Conservation (phyloP, 768 basidiomycete genomes). For the Phanerochaete carnosa region DNA sequence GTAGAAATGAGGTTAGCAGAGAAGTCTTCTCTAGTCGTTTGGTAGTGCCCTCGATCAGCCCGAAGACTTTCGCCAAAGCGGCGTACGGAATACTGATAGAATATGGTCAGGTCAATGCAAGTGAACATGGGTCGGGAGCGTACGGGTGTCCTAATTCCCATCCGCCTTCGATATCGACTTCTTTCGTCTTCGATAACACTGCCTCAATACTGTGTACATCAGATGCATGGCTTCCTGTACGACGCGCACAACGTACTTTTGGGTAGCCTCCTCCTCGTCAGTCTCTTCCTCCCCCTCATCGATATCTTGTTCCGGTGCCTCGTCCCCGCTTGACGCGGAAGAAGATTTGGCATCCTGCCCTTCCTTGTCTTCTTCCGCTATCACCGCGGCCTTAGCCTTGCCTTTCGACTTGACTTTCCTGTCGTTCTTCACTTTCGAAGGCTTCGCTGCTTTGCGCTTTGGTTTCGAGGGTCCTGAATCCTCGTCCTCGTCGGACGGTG, state of each 20-base stretch:
- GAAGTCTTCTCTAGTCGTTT: conserved; percentile 93
- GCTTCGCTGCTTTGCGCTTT: neutral
- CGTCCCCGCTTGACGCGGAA: conserved; percentile 5
- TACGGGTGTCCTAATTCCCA: conserved; percentile 87
- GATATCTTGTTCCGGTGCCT: conserved; percentile 4
- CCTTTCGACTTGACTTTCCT: conserved; percentile 7
- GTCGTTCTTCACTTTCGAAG: neutral
- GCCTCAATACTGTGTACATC: conserved; percentile 57
- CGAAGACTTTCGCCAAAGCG: conserved; percentile 85
- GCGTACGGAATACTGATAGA: conserved; percentile 83
- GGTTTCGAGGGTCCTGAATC: neutral
- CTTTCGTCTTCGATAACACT: conserved; percentile 52
- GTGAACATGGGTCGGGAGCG: conserved; percentile 28
- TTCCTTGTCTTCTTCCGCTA: conserved; percentile 3
- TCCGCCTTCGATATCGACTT: conserved; percentile 76
- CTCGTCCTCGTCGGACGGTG: conserved; percentile 22
- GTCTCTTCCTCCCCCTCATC: conserved; percentile 34
- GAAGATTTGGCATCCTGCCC: conserved; percentile 12
- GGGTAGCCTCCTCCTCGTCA: conserved; percentile 50
- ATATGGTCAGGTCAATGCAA: neutral
- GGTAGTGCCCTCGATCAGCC: conserved; percentile 89
- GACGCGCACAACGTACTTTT: conserved; percentile 46
- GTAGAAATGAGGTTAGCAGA: conserved; percentile 81
- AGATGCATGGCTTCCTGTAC: neutral
- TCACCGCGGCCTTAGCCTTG: conserved; percentile 3